Percentiles rank a stretch among this genome's conserved stretches.
Conservation (phyloP, 108 stramenopile genomes). For the Fistulifera pelliculosa region DNA sequence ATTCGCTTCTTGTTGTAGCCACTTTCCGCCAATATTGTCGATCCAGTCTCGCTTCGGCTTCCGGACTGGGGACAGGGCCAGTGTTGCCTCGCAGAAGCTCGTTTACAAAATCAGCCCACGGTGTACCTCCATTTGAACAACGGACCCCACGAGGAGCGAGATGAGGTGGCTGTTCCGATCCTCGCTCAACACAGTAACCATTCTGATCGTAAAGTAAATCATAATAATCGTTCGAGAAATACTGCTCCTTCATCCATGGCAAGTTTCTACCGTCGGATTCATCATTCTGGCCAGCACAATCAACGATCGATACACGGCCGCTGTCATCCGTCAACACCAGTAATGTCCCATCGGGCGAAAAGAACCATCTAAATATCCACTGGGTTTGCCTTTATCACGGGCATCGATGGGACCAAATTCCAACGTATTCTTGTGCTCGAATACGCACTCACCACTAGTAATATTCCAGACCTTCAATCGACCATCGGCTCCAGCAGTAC, state of each 20-base stretch:
- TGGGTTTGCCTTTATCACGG: slow-evolving; percentile 33
- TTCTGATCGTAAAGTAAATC: slow-evolving; percentile 66
- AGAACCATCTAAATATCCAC: slow-evolving; percentile 73
- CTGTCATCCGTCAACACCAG: slow-evolving; percentile 68
- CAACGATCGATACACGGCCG: slow-evolving; percentile 60
- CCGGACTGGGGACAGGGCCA: slow-evolving; percentile 50
- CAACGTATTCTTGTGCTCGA: slow-evolving; percentile 48
- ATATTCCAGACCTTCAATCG: slow-evolving; percentile 63
- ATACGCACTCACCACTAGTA: slow-evolving; percentile 52
- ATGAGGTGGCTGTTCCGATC: slow-evolving; percentile 76
- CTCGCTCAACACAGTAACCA: slow-evolving; percentile 77
- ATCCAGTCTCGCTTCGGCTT: neutral
- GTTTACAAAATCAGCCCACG: slow-evolving; percentile 31
- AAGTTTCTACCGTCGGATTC: slow-evolving; percentile 2
- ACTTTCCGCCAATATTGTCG: no score
- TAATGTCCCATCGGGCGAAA: slow-evolving; percentile 52
- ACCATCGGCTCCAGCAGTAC: slow-evolving; percentile 67
- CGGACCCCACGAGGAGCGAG: slow-evolving; percentile 65
- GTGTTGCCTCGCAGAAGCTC: slow-evolving; percentile 26
- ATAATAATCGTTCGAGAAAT: slow-evolving; percentile 85
- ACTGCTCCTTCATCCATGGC: slow-evolving; percentile 74
- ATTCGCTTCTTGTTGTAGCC: slow-evolving; percentile 3
- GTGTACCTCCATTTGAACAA: slow-evolving; percentile 56
- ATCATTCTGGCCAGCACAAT: slow-evolving; percentile 8
- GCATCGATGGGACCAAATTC: slow-evolving; percentile 32